These are phyloP conservation scores for Teunomyces cretensis DNA, from an alignment of 805 yeast genomes.

Conservation along the genomic window DNA sequence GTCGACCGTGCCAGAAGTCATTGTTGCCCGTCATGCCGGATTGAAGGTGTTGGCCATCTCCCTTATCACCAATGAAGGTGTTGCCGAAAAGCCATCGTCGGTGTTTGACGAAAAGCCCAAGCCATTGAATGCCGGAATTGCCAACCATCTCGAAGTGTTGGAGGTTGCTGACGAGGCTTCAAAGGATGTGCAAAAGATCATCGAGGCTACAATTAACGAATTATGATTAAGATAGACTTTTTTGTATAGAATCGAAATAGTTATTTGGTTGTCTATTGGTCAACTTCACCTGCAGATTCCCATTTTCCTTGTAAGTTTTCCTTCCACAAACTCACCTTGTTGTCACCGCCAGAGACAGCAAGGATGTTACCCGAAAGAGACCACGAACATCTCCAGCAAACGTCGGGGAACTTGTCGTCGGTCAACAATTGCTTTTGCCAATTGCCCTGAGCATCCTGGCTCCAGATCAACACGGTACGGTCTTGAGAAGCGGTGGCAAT, in stretches of 20 bases:
- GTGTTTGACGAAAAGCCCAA: constrained; percentile 56
- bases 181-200: constrained; percentile 68
- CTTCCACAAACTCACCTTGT: constrained; percentile 94
- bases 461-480: constrained; percentile 92
- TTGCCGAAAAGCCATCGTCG: constrained; percentile 65
- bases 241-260: constrained; percentile 2
- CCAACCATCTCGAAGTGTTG: constrained; percentile 89
- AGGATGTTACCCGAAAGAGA: constrained; percentile 91
- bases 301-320: constrained; percentile 90
- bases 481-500: constrained; percentile 98
- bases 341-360: constrained; percentile 96
- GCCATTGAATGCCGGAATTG: constrained; percentile 69
- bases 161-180: constrained; percentile 82
- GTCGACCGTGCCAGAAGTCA: constrained; percentile 97
- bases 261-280: constrained; percentile 48
- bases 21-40: constrained; percentile 87
- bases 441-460: constrained; percentile 65
- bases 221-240: constrained; percentile 18
- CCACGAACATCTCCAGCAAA: constrained; percentile 98
- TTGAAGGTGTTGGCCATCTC: constrained; percentile 81
- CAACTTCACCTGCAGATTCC: constrained; percentile 97
- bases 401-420: constrained; percentile 88
- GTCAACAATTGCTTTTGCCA: constrained; percentile 84
- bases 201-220: constrained; percentile 59
- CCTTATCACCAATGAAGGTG: constrained; percentile 81